Evolutionary conservation across 2,329 filamentous ascomycete genomes (phyloP), one percentile per base, ranked within the genome.

Genomic region (Claviceps sp.): DNA sequence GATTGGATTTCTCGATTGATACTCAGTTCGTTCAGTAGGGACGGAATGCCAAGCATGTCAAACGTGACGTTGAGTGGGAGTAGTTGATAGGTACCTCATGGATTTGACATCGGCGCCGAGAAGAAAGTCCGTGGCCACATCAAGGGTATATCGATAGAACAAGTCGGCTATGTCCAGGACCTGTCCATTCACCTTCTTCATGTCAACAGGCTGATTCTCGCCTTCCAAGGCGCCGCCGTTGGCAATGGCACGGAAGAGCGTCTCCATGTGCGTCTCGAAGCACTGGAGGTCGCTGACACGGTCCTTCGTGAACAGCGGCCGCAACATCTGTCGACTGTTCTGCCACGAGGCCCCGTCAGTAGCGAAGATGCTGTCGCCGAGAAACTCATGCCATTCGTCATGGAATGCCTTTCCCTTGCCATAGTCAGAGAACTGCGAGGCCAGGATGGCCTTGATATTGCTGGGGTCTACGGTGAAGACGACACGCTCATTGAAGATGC

Each of bases 301-400:
- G 61, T 94, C 86, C 59, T 85, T 85, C 61, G 88, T 82, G 66
- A 95, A 95, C 61, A 94, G 88, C 0, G 90, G 89, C 2, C 89
- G 77, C 55, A 96, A 82, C 54, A 95, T 73, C 57, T 87, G 82
- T n/a, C 90, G 78, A 50, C 83, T 88, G 52, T 77, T 76, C 58
- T 91, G 86, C 90, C 90, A 95, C 50, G 76, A 69, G 26, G 81
- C 72, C 13, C 85, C 84, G 62, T 96, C 90, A 0, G 88, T 94
- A 0, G 90, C 95, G 61, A 93, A 76, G 57, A 82, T 80, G 45
- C 75, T 75, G 54, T 78, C 68, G 2, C 78, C 77, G 7, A 80
- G 64, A 46, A 80, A 68, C 0, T 72, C 72, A 1, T 64, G 58
- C 62, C 75, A 71, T 3, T 66, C 60, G 1, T 62, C 52, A 52